Percentiles rank a stretch among this genome's conserved stretches.
phyloP scores from a whole-genome alignment of 805 yeast species.

The Teunomyces barrocoloradensis region DNA sequence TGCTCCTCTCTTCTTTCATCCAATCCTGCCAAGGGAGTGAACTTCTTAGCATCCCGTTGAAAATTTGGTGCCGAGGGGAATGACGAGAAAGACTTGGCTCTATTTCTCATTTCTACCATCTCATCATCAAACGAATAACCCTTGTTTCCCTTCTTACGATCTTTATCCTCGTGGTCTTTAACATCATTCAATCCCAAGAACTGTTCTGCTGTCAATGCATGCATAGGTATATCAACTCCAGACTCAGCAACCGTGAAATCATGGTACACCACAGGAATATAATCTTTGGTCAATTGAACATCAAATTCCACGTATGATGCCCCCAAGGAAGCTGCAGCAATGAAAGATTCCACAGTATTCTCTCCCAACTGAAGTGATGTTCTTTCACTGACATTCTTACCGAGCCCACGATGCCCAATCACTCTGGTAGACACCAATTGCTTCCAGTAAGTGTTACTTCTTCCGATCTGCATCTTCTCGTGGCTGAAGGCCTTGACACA shows the following conservation, averaged over 20 bases:
- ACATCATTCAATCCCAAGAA: slow-evolving; percentile 57
- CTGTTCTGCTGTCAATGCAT: slow-evolving; percentile 84
- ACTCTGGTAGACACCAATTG: slow-evolving; percentile 84
- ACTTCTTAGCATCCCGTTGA: slow-evolving; percentile 8
- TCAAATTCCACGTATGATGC: slow-evolving; percentile 97
- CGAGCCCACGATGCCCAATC: slow-evolving; percentile 94
- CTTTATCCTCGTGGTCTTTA: slow-evolving; percentile 3
- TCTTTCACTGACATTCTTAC: slow-evolving; percentile 72
- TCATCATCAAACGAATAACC: slow-evolving; percentile 36
- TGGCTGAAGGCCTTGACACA: slow-evolving; percentile 72
- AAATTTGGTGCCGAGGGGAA: slow-evolving; percentile 35
- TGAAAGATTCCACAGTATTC: slow-evolving; percentile 90
- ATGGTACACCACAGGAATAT: slow-evolving; percentile 89
- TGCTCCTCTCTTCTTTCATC: slow-evolving; percentile 7
- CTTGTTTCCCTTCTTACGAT: slow-evolving; percentile 9
- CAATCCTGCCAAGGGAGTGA: slow-evolving; percentile 2
- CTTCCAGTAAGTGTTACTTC: slow-evolving; percentile 87
- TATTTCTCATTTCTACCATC: slow-evolving; percentile 26
- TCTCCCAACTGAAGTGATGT: slow-evolving; percentile 90
- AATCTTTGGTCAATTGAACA: slow-evolving; percentile 90
- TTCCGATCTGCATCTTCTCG: slow-evolving; percentile 58
- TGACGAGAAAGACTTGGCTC: slow-evolving; percentile 40
- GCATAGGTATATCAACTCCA: slow-evolving; percentile 97
- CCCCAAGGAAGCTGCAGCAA: slow-evolving; percentile 94
- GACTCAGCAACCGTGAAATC: slow-evolving; percentile 93